A percentile compares a stretch with the other conserved stretches of the same genome.
These are phyloP conservation scores for Fimicolochytrium jonesii DNA, from an alignment of 192 early-diverging fungal species.

Conservation along the genomic window DNA sequence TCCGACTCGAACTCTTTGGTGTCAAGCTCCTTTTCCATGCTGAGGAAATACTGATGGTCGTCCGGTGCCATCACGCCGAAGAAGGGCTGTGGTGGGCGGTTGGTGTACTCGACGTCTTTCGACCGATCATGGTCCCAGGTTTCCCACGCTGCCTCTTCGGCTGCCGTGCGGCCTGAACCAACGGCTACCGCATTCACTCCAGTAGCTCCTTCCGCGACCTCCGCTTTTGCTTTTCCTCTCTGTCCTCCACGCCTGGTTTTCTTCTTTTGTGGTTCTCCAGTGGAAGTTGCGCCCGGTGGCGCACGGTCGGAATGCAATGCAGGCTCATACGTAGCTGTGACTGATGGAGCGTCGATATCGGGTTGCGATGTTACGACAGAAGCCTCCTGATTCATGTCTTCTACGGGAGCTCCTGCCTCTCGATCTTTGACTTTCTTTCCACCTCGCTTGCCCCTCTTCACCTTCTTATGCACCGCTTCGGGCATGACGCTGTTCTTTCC, in stretches of 20 bases:
- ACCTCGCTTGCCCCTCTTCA: constrained; percentile 21
- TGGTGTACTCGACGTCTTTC: too few relatives aligned
- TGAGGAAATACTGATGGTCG: constrained; percentile 29
- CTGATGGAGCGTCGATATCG: not conserved
- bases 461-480: not conserved
- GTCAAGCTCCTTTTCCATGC: constrained; percentile 35
- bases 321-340: not conserved
- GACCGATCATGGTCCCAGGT: not conserved
- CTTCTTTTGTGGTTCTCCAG: constrained; percentile 9
- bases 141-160: not conserved
- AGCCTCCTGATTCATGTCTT: not conserved
- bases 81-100: constrained; percentile 16
- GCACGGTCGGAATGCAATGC: not conserved
- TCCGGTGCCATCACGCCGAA: constrained; percentile 11
- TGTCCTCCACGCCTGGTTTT: constrained; percentile 22
- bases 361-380: not conserved
- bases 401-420: not conserved
- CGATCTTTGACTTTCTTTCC: constrained; percentile 14
- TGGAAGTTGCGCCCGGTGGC: not conserved
- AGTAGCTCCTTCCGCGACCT: not conserved
- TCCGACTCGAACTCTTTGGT: constrained; percentile 30
- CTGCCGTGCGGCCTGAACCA: not conserved
- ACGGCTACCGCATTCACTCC: not conserved
- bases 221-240: constrained; percentile 5
- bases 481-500: not conserved